Base-by-base conservation (phyloP, 495 filamentous ascomycete genomes). In the Trypethelium eluteriae region DNA sequence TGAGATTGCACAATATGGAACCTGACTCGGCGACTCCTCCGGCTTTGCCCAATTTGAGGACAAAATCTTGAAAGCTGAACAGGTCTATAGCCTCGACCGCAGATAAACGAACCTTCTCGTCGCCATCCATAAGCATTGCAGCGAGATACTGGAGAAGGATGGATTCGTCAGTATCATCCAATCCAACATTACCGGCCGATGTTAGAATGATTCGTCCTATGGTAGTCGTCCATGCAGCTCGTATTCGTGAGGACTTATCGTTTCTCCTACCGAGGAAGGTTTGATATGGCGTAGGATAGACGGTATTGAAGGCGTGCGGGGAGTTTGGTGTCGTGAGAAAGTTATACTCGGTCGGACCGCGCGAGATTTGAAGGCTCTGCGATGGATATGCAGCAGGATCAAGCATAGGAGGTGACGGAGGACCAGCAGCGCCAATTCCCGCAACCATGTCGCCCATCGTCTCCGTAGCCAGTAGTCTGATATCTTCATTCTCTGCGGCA, bases 401-500 rank as follows among this genome's bases (percentile, higher is more conserved):
- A 73, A 94, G 84, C 7, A 81, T 75, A 14, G 88, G 84, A 32
- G 86, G 77, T 9, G 89, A 85, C 34, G 91, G 90, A 62, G 89
- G 89, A 2, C 93, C 93, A 67, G 91, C 90, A 68, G 93, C 89
- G 65, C 93, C 92, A 72, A 96, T 93, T 10, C 93, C 93, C 32
- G 92, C 85, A 18, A 94, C 86, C 77, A 99, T 91, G 71, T 98
- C 94, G 39, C 94, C 94, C 38, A 99, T 82, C 0, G 94, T 97
- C 74, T 98, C 89, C 0, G 92, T 95, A 10, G 92, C 93, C 35
- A 98, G 79, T 49, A 91, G 81, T 39, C 94, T 89, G 25, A 99
- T 76, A 66, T 93, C 86, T 2, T 91, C 81, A 59, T 95, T 94
- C 75, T 98, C 95, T 6, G 91, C 90, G 4, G 88, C 88, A 32